Evolutionary conservation across 805 yeast genomes (phyloP), one percentile per base, ranked within the genome.

Genomic region (Yarrowia hollandica): DNA sequence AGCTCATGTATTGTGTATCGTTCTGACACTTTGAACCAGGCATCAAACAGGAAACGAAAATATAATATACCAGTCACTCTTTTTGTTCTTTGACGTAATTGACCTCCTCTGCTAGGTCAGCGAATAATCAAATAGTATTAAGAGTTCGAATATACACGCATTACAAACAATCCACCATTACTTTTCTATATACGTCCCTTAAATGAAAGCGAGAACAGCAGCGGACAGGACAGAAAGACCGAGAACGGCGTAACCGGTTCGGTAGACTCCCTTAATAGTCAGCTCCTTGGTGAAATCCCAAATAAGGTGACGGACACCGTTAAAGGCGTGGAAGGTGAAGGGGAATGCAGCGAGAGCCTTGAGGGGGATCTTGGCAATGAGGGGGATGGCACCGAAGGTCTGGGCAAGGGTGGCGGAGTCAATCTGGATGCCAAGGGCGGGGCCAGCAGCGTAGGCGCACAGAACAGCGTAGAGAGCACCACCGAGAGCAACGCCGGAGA

Each of bases 241-340:
- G 60, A 90, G 72, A 16, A 90, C 96, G 48, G 82, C 76, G 75
- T 89, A 88, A 64, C 97, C 98, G 33, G 97, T 90, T 75, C 86
- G 83, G 83, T 88, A 87, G 60, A 94, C 97, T 66, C 96, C 97
- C 70, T 86, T 82, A 66, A 88, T 69, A 62, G 90, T 81, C 71
- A 92, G 80, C 73, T 86, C 88, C 65, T 76, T 78, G 72, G 96
- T 96, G 58, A 83, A 72, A 73, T 94, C 99, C 99, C 99, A 94
- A 60, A 88, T 70, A 74, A 92, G 77, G 73, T 94, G 99, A 81
- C 99, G 89, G 64, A 92, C 62, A 67, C 98, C 97, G 72, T 91
- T 90, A 71, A 79, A 82, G 46, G 81, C 68, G 75, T 94, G 99
- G 86, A 82, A 90, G 26, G 87, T 86, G 74, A 94, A 90, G 65